phyloP scores from a whole-genome alignment of 176 grass and related monocot species.

The Bromus sterilis region DNA sequence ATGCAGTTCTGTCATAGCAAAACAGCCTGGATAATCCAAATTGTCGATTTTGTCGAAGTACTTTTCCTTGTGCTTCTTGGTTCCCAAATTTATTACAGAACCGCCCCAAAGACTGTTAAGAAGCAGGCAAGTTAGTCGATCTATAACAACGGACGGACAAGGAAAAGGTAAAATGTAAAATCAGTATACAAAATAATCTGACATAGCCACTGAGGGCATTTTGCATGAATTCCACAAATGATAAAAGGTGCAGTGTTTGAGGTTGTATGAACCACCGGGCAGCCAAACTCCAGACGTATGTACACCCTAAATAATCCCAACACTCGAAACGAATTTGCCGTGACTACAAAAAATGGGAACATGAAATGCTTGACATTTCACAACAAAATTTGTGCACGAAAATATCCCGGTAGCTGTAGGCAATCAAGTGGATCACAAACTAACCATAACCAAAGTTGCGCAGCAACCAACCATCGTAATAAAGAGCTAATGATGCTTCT shows the following conservation, averaged over 20 bases:
- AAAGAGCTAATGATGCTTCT: not conserved
- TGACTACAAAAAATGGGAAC: not conserved
- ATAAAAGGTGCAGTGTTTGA: not conserved
- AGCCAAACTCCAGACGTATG: not conserved
- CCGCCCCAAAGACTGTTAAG: conserved; percentile 87
- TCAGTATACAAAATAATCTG: not conserved
- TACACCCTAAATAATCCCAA: not conserved
- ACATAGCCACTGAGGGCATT: not conserved
- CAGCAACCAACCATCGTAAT: conserved; percentile 1
- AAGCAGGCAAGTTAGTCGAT: conserved; percentile 24
- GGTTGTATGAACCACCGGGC: not conserved
- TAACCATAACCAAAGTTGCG: not conserved
- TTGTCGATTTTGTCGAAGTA: conserved; percentile 87
- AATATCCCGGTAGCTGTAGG: not conserved
- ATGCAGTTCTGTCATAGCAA: conserved; percentile 99
- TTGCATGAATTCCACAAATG: not conserved
- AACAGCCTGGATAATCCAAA: conserved; percentile 93
- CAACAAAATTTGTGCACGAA: not conserved
- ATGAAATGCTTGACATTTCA: not conserved
- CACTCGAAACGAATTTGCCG: not conserved
- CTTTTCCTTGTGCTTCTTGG: conserved; percentile 89
- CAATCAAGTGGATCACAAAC: not conserved
- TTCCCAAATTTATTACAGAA: conserved; percentile 80
- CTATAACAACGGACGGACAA: not conserved
- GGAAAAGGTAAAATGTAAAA: not conserved